Evolutionary conservation across 2,329 filamentous ascomycete species (phyloP).

Genomic region (Ophiocordyceps polyrhachis-furcata): DNA sequence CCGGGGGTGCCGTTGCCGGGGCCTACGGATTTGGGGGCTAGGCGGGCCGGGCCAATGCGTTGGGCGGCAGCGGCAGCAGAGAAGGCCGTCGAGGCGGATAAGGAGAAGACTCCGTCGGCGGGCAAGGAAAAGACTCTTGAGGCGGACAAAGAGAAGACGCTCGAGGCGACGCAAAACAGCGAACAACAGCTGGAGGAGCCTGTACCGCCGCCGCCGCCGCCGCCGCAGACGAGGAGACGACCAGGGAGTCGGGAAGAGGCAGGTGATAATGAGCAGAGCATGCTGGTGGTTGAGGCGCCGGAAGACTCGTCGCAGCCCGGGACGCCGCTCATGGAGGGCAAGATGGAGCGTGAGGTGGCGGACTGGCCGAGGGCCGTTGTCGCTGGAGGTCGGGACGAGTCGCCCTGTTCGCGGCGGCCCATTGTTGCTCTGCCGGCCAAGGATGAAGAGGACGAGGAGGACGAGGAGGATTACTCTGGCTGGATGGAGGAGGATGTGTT

Average conservation of each 20-base stretch:
- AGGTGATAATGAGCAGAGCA: constrained; percentile 24
- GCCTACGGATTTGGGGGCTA: constrained; percentile 40
- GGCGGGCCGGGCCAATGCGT: constrained; percentile 43
- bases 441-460: constrained; percentile 5
- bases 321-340: constrained; percentile 25
- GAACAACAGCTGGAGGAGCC: constrained; percentile 8
- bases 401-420: constrained; percentile 1
- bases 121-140: neutral
- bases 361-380: neutral
- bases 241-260: constrained; percentile 17
- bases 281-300: constrained; percentile 48
- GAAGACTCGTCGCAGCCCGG: constrained; percentile 38
- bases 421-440: constrained; percentile 5
- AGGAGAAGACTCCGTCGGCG: constrained; percentile 1
- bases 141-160: neutral
- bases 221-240: constrained; percentile 23
- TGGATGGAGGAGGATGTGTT: constrained; percentile 14
- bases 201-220: neutral
- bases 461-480: constrained; percentile 17
- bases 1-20: constrained; percentile 59
- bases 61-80: constrained; percentile 25
- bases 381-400: neutral
- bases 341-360: constrained; percentile 5
- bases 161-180: constrained; percentile 3
- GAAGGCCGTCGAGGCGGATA: neutral